phyloP scores from a whole-genome alignment of 176 grass and related monocot species.

The Sorghum bicolor region DNA sequence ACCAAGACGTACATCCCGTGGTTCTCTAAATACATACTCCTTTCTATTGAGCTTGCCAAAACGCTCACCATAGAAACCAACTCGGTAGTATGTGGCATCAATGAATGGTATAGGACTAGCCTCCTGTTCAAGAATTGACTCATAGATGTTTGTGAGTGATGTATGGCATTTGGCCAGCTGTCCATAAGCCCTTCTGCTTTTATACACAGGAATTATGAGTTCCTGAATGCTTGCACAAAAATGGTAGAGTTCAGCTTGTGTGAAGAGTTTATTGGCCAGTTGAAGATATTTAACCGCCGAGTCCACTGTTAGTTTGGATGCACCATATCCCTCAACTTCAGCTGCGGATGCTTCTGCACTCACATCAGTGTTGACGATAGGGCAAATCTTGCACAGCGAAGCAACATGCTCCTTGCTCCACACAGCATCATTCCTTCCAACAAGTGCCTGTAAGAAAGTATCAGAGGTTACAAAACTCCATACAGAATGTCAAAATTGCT shows the following conservation, averaged over 20 bases:
- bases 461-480: conserved; percentile 20
- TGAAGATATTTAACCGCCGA: conserved; percentile 98
- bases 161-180: conserved; percentile 97
- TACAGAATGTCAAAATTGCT: conserved; percentile 11
- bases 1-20: conserved; percentile 89
- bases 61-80: conserved; percentile 91
- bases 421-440: conserved; percentile 96
- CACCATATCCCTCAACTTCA: conserved; percentile 98
- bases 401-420: conserved; percentile 89
- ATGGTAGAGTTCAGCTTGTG: conserved; percentile 93
- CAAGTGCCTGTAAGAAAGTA: conserved; percentile 68
- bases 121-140: conserved; percentile 97
- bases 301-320: conserved; percentile 93
- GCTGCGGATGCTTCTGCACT: conserved; percentile 77
- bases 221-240: conserved; percentile 94
- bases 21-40: conserved; percentile 89
- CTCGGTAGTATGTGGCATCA: conserved; percentile 96
- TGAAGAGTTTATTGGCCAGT: conserved; percentile 87
- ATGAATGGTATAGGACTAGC: conserved; percentile 94
- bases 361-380: conserved; percentile 75
- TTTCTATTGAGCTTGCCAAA: conserved; percentile 89
- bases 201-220: conserved; percentile 96
- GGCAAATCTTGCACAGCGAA: conserved; percentile 88
- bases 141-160: conserved; percentile 85
- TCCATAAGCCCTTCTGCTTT: conserved; percentile 88